phyloP scores from a whole-genome alignment of 352 stramenopile genomes.

The Globisporangium mamillatum region DNA sequence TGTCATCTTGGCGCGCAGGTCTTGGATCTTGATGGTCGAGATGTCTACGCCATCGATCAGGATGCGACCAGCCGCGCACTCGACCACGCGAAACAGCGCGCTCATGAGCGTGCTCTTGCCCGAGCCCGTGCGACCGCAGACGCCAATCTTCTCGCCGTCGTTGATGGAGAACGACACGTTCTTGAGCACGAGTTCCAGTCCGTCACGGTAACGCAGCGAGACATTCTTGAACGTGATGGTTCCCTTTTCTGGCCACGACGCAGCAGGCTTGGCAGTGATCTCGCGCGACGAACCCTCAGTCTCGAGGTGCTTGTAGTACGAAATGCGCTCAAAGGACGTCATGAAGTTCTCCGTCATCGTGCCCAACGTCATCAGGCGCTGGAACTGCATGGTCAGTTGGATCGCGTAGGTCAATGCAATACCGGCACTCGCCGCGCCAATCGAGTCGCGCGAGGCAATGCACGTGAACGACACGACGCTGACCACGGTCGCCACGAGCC shows the following conservation, averaged over 20 bases:
- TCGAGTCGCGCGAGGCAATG: constrained; percentile 21
- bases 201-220: constrained; percentile 30
- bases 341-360: constrained; percentile 91
- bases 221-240: constrained; percentile 47
- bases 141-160: constrained; percentile 27
- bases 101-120: constrained; percentile 37
- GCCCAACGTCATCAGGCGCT: constrained; percentile 87
- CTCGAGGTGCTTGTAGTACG: constrained; percentile 27
- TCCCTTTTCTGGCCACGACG: constrained; percentile 40
- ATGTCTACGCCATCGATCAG: constrained; percentile 88
- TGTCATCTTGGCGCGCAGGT: constrained; percentile 31
- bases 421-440: constrained; percentile 47
- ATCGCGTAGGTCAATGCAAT: constrained; percentile 89
- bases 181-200: constrained; percentile 30
- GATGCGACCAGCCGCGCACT: constrained; percentile 44
- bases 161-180: constrained; percentile 22
- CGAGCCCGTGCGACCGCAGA: constrained; percentile 36
- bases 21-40: constrained; percentile 25
- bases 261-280: constrained; percentile 78
- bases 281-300: constrained; percentile 51
- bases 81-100: constrained; percentile 38
- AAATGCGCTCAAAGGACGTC: constrained; percentile 80
- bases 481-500: constrained; percentile 12
- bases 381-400: constrained; percentile 82
- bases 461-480: constrained; percentile 16